These are phyloP conservation scores for Begonia loranthoides DNA, from an alignment of 306 rosid species.

Conservation along the genomic window DNA sequence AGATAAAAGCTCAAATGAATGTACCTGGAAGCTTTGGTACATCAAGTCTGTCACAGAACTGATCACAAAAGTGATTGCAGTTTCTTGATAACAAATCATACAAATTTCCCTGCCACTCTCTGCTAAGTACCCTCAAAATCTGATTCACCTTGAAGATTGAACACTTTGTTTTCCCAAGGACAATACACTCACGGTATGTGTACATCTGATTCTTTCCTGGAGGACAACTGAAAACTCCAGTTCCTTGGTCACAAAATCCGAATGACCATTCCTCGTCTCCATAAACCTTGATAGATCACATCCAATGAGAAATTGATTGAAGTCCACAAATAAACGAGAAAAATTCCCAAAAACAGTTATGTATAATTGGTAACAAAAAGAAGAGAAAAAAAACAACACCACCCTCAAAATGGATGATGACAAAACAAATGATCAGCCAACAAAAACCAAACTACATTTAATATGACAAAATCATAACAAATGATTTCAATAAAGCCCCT, in stretches of 20 bases:
- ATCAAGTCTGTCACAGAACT: constrained; percentile 72
- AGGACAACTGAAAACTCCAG: constrained; percentile 96
- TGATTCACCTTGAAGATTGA: constrained; percentile 73
- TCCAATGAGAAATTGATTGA: too few relatives aligned
- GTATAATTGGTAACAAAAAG: too few relatives aligned
- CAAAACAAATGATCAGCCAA: too few relatives aligned
- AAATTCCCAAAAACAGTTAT: too few relatives aligned
- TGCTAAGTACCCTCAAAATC: constrained; percentile 85
- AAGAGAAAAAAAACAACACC: too few relatives aligned
- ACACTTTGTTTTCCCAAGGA: constrained; percentile 60
- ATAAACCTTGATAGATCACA: constrained; percentile 40
- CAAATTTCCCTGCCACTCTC: constrained; percentile 92
- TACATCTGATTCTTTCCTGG: constrained; percentile 90
- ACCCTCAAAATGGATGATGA: too few relatives aligned
- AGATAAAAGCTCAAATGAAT: constrained; percentile 2
- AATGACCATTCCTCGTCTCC: constrained; percentile 98
- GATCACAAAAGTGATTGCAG: constrained; percentile 98
- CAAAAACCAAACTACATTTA: too few relatives aligned
- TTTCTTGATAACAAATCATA: constrained; percentile 82
- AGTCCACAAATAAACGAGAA: too few relatives aligned
- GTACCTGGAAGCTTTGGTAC: constrained; percentile 95
- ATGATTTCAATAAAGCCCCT: too few relatives aligned
- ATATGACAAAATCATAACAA: too few relatives aligned
- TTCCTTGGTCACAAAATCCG: constrained; percentile 95
- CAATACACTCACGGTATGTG: constrained; percentile 67